Percentiles rank a stretch among this genome's conserved stretches.
Conservation (phyloP, 1,139 yeast species). For the Saccharomyces hybrid region DNA sequence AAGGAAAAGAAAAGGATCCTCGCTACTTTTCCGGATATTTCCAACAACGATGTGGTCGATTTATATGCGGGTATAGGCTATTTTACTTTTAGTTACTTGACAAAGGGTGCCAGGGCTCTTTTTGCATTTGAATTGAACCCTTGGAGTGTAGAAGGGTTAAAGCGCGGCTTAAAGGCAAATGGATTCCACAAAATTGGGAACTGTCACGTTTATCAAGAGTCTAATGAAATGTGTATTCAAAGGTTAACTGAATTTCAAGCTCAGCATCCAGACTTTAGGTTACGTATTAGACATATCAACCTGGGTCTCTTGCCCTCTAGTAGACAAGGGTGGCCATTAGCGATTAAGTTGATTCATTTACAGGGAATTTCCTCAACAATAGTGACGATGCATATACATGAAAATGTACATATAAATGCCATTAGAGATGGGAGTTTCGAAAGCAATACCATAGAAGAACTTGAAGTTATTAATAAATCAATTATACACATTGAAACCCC, state of each 20-base stretch:
- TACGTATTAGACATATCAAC: conserved; percentile 55
- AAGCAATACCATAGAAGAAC: background rate
- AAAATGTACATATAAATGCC: conserved; percentile 50
- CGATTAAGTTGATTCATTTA: conserved; percentile 30
- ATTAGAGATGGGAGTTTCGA: conserved; percentile 29
- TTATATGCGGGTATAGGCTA: conserved; percentile 84
- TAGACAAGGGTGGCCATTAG: conserved; percentile 49
- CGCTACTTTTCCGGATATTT: conserved; percentile 34
- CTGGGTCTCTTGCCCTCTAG: conserved; percentile 74
- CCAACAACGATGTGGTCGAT: conserved; percentile 48
- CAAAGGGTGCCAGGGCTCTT: conserved; percentile 44
- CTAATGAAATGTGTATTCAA: conserved; percentile 44
- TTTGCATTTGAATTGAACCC: conserved; percentile 84
- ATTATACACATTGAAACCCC: background rate
- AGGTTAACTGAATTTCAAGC: conserved; percentile 33
- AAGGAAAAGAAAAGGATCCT: conserved; percentile 70
- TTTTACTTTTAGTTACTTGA: conserved; percentile 64
- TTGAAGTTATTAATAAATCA: background rate
- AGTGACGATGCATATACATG: conserved; percentile 61
- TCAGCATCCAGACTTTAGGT: conserved; percentile 2
- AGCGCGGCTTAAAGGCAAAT: conserved; percentile 46
- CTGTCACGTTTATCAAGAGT: conserved; percentile 43
- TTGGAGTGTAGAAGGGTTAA: conserved; percentile 72
- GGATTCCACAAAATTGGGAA: conserved; percentile 30
- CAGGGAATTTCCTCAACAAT: conserved; percentile 9